Percentiles rank a stretch among this genome's conserved stretches.
Conservation (phyloP, 2,329 filamentous ascomycete species). For the Anthostomella pinea region DNA sequence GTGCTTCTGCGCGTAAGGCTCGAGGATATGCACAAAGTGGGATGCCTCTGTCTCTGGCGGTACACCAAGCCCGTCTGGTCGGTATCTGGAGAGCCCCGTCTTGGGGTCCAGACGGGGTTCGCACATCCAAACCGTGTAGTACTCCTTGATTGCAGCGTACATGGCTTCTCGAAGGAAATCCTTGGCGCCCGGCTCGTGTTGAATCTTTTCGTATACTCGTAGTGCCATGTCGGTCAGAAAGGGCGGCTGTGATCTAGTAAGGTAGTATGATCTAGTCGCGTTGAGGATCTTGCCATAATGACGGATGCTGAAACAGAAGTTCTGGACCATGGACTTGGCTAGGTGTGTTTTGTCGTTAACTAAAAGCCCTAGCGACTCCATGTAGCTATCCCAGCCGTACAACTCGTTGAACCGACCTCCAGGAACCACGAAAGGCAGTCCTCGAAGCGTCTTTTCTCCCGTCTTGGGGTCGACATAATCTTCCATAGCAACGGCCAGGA, state of each 20-base stretch:
- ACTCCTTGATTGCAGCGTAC: constrained; percentile 94
- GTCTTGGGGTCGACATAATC: constrained; percentile 65
- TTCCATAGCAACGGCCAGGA: constrained; percentile 88
- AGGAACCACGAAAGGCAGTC: constrained; percentile 93
- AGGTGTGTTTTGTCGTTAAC: constrained; percentile 82
- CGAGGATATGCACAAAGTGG: constrained; percentile 81
- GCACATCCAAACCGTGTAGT: constrained; percentile 82
- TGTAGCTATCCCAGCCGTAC: constrained; percentile 99
- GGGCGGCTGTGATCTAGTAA: constrained; percentile 89
- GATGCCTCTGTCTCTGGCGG: constrained; percentile 87
- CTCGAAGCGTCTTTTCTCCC: constrained; percentile 67
- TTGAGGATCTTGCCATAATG: constrained; percentile 99
- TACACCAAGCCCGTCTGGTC: constrained; percentile 78
- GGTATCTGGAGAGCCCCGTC: constrained; percentile 80
- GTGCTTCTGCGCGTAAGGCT: constrained; percentile 81
- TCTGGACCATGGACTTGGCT: constrained; percentile 89
- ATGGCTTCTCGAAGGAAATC: constrained; percentile 80
- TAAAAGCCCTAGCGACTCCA: constrained; percentile 88
- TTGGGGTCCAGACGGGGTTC: constrained; percentile 74
- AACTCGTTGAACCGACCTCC: constrained; percentile 97
- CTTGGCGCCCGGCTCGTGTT: constrained; percentile 73
- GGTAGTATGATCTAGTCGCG: constrained; percentile 93
- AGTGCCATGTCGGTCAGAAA: constrained; percentile 98
- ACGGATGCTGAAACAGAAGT: constrained; percentile 97
- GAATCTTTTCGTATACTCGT: constrained; percentile 89